Evolutionary conservation across 1,139 yeast species (phyloP).

Genomic region (Candida mesenterica): DNA sequence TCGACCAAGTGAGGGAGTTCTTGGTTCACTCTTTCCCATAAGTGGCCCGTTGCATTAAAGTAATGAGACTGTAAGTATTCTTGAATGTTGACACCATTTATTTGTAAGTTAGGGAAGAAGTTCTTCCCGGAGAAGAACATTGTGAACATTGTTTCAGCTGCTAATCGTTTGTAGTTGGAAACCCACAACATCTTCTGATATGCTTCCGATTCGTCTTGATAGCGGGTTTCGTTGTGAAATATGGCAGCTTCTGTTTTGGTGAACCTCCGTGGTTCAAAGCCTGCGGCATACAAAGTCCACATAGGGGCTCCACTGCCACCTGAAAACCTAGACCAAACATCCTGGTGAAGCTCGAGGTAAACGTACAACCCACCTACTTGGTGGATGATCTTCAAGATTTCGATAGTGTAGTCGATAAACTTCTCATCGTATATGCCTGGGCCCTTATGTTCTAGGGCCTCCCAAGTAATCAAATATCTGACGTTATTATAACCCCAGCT

Average conservation of each 20-base stretch:
- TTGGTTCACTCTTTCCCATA: constrained; percentile 51
- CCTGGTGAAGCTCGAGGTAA: constrained; percentile 88
- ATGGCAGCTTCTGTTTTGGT: constrained; percentile 69
- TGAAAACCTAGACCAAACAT: constrained; percentile 84
- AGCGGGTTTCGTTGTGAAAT: constrained; percentile 55
- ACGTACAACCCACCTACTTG: constrained; percentile 75
- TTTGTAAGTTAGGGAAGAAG: constrained; percentile 67
- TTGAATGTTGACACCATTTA: constrained; percentile 76
- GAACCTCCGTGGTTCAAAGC: constrained; percentile 74
- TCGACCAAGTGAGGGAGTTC: constrained; percentile 55
- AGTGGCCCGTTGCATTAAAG: constrained; percentile 50
- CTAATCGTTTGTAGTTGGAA: constrained; percentile 77
- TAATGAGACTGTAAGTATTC: constrained; percentile 69
- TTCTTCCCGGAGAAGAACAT: constrained; percentile 75
- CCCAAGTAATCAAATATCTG: constrained; percentile 84
- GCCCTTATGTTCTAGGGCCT: constrained; percentile 85
- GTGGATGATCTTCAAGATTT: constrained; percentile 57
- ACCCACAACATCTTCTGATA: constrained; percentile 94
- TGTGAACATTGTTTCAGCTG: constrained; percentile 80
- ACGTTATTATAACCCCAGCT: constrained; percentile 81
- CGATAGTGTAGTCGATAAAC: constrained; percentile 67
- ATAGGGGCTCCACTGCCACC: constrained; percentile 98
- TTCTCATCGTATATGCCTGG: constrained; percentile 83
- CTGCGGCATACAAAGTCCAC: constrained; percentile 97
- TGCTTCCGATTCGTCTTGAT: constrained; percentile 23